Base-by-base conservation (phyloP, 192 early-diverging fungal species). In the Martensiomyces pterosporus region DNA sequence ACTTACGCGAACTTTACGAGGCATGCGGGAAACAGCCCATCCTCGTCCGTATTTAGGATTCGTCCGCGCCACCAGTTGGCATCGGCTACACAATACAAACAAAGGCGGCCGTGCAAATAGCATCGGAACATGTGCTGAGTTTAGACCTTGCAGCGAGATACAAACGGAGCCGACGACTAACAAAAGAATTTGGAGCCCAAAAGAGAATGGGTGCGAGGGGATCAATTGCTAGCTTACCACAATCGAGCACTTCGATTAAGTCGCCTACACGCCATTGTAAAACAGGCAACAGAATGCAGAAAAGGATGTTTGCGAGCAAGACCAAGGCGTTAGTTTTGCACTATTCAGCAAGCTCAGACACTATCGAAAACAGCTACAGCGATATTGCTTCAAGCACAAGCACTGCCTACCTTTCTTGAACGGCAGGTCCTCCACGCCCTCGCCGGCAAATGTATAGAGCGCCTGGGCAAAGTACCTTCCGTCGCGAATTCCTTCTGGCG, bases 61-160 rank as follows among this genome's bases (percentile, higher is more conserved):
- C 55, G 62, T 37, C 76, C 76, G 21, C 64, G 57, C 76, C 76
- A 78, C 76, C 76, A 78, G 55, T 78, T 78, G 21, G 76, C 65
- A 46, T 78, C 76, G 13, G 72, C 70, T 68, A 68, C 49, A 58
- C 15, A 5, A 25, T 13, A 39, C 12, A 17, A 36, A 16, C 22
- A 39, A 33, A 45, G 16, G n/a, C n/a, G n/a, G n/a, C n/a, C n/a
- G n/a, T n/a, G n/a, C n/a, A n/a, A n/a, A n/a, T n/a, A n/a, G n/a
- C n/a, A n/a, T n/a, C n/a, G n/a, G n/a, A n/a, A n/a, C n/a, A n/a
- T n/a, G n/a, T n/a, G n/a, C n/a, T n/a, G n/a, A n/a, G n/a, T n/a
- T n/a, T n/a, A n/a, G n/a, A n/a, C n/a, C n/a, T n/a, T n/a, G n/a
- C n/a, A n/a, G n/a, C n/a, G n/a, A n/a, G n/a, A n/a, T n/a, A n/a